Conservation (phyloP, 169 alveolate species). For the Plasmodium sp. region DNA sequence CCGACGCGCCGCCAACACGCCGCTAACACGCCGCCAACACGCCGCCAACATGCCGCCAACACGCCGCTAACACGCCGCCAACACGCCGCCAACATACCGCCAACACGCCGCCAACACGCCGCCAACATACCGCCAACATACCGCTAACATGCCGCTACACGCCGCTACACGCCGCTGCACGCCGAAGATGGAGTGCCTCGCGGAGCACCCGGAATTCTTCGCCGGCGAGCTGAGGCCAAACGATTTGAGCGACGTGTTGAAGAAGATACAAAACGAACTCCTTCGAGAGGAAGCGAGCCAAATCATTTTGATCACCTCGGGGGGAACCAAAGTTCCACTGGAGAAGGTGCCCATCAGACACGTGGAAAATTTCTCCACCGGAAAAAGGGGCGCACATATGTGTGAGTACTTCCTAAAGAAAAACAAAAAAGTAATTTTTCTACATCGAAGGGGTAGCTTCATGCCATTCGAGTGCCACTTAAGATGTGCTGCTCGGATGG, state of each 20-base stretch:
- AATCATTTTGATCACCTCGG: slow-evolving; percentile 87
- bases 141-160: no score
- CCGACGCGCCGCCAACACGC: neutral
- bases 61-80: no score
- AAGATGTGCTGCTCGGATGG: neutral
- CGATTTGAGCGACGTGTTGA: neutral
- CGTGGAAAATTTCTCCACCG: slow-evolving; percentile 92
- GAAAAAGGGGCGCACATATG: slow-evolving; percentile 89
- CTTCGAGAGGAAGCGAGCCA: neutral
- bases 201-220: slow-evolving; percentile 37
- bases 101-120: neutral
- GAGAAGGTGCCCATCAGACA: slow-evolving; percentile 88
- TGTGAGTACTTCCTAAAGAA: slow-evolving; percentile 81
- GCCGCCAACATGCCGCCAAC: no score
- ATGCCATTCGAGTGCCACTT: slow-evolving; percentile 52
- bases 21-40: neutral
- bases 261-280: neutral
- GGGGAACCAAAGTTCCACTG: slow-evolving; percentile 93
- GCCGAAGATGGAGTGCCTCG: neutral
- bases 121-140: neutral
- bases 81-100: no score
- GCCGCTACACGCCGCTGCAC: no score
- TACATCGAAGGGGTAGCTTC: slow-evolving; percentile 34
- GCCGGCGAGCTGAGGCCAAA: slow-evolving; percentile 1
- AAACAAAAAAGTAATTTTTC: slow-evolving; percentile 48